Evolutionary conservation across 805 yeast species (phyloP).

Genomic region (Myxozyma geophila): DNA sequence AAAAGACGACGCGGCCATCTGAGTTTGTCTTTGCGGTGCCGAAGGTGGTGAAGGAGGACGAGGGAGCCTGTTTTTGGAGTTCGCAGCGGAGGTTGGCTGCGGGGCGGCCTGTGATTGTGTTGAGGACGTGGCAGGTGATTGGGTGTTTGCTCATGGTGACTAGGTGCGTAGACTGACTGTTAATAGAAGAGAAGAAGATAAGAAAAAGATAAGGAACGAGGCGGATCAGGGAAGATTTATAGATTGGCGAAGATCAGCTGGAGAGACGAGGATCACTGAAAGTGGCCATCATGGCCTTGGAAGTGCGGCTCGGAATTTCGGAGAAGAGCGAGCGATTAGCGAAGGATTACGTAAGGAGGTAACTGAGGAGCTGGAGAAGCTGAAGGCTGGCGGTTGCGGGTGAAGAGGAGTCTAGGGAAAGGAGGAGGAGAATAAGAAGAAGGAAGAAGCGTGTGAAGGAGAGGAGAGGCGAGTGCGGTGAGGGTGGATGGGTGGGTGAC

Average conservation of each 20-base stretch:
- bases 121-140: conserved; percentile 87
- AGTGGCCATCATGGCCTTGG: not conserved
- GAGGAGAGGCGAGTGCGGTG: too few species aligned
- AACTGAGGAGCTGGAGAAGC: not conserved
- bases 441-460: too few species aligned
- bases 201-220: not conserved
- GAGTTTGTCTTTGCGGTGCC: conserved; percentile 72
- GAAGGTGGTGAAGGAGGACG: conserved; percentile 49
- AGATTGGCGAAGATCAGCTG: not conserved
- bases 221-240: not conserved
- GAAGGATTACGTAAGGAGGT: not conserved
- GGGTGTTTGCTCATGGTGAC: conserved; percentile 51
- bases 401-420: too few species aligned
- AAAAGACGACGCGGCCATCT: conserved; percentile 78
- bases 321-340: conserved; percentile 15
- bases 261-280: not conserved
- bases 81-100: conserved; percentile 77
- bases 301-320: conserved; percentile 13
- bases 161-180: too few species aligned
- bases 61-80: conserved; percentile 31
- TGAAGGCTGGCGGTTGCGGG: not conserved
- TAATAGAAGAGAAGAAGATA: not conserved
- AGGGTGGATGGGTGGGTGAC: too few species aligned
- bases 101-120: conserved; percentile 82
- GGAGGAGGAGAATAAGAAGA: too few species aligned